These are phyloP conservation scores for Sphaerulina musiva DNA, from an alignment of 2,329 filamentous ascomycete species.

Conservation along the genomic window DNA sequence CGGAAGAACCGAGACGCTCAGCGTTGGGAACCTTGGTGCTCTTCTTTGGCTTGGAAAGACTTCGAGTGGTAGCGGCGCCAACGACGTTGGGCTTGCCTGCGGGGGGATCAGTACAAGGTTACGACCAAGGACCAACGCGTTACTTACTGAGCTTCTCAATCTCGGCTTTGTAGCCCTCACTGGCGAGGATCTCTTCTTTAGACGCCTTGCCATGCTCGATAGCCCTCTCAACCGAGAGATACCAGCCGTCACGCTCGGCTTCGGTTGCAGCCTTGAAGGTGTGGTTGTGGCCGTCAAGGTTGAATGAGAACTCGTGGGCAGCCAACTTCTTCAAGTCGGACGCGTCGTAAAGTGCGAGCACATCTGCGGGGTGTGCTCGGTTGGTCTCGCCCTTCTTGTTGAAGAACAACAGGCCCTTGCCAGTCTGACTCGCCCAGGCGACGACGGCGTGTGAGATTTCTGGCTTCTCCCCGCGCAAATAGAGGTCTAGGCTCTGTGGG, in stretches of 20 bases:
- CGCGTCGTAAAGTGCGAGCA: slow-evolving; percentile 58
- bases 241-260: slow-evolving; percentile 87
- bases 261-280: slow-evolving; percentile 73
- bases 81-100: slow-evolving; percentile 32
- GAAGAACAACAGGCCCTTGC: slow-evolving; percentile 90
- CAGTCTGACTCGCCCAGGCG: slow-evolving; percentile 87
- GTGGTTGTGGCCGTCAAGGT: slow-evolving; percentile 82
- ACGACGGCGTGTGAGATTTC: slow-evolving; percentile 69
- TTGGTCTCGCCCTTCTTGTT: slow-evolving; percentile 69
- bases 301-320: slow-evolving; percentile 76
- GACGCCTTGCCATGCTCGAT: slow-evolving; percentile 78
- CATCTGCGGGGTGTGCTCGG: slow-evolving; percentile 71
- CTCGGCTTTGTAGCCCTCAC: slow-evolving; percentile 82
- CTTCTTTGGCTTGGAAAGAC: slow-evolving; percentile 40
- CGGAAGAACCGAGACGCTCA: slow-evolving; percentile 36
- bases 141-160: slow-evolving; percentile 63
- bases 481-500: slow-evolving; percentile 64
- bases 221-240: slow-evolving; percentile 74
- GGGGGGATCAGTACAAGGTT: slow-evolving; percentile 6
- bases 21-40: slow-evolving; percentile 41
- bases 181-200: slow-evolving; percentile 64
- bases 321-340: slow-evolving; percentile 71
- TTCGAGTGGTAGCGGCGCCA: slow-evolving; percentile 32
- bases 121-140: slow-evolving; percentile 29
- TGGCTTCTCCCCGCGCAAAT: slow-evolving; percentile 84